Evolutionary conservation across 2,329 filamentous ascomycete species (phyloP).

Genomic region (Aspergillus chevalieri): DNA sequence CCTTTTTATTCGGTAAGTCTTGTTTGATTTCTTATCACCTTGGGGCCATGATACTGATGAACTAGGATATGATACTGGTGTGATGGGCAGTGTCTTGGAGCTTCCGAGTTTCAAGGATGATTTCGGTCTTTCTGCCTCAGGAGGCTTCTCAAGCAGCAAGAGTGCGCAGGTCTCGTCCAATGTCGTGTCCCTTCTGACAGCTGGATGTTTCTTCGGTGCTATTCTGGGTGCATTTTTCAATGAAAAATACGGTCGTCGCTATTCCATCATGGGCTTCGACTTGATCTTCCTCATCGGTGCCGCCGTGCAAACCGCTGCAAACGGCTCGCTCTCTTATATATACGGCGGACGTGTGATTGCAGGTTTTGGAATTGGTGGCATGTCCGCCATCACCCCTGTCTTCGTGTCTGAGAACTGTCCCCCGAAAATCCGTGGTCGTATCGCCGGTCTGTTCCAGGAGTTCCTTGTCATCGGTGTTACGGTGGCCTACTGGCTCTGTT

Average conservation of each 20-base stretch:
- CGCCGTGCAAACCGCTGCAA: conserved; percentile 27
- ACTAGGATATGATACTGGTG: conserved; percentile 38
- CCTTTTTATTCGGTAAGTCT: conserved; percentile 37
- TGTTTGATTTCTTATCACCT: neutral
- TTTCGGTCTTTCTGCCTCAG: conserved; percentile 31
- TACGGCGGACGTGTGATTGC: conserved; percentile 34
- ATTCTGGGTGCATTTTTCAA: conserved; percentile 31
- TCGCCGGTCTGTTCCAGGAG: conserved; percentile 33
- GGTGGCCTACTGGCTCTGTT: conserved; percentile 49
- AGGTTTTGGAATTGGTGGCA: conserved; percentile 33
- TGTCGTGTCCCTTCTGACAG: conserved; percentile 33
- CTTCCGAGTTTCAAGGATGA: conserved; percentile 36
- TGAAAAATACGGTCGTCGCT: conserved; percentile 30
- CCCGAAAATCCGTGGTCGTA: conserved; percentile 25
- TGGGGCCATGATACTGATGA: neutral
- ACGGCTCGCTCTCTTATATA: conserved; percentile 26
- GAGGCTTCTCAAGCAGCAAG: conserved; percentile 26
- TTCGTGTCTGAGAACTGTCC: conserved; percentile 33
- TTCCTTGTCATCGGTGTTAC: conserved; percentile 40
- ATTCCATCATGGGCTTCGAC: conserved; percentile 29
- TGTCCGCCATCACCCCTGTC: conserved; percentile 34
- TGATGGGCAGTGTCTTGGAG: conserved; percentile 37
- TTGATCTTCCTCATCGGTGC: conserved; percentile 31
- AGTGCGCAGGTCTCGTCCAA: conserved; percentile 35
- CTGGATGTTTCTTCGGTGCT: conserved; percentile 36